These are phyloP conservation scores for Xerocomus amazonicus DNA, from an alignment of 1,284 basidiomycete species.

Conservation along the genomic window DNA sequence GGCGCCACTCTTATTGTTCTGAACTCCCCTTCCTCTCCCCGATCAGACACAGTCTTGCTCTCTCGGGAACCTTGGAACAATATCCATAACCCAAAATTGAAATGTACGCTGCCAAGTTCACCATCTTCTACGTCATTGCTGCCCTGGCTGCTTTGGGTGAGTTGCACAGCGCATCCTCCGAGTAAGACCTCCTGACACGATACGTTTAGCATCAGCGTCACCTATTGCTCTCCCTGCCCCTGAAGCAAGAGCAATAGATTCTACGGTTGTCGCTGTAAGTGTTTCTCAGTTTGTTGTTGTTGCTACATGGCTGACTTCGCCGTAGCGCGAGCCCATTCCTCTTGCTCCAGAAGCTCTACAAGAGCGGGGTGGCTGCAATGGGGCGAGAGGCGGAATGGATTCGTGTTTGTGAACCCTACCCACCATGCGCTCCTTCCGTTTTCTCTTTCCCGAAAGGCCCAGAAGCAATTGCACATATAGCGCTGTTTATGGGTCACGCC, in stretches of 20 bases:
- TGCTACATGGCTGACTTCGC: too few relatives aligned
- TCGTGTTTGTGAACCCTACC: slow-evolving; percentile 9
- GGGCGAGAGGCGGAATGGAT: background rate
- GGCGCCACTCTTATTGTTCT: slow-evolving; percentile 33
- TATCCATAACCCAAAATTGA: slow-evolving; percentile 24
- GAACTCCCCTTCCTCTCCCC: slow-evolving; percentile 4
- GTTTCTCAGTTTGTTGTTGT: background rate
- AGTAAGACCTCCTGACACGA: slow-evolving; percentile 1
- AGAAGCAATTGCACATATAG: background rate
- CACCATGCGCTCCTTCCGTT: background rate
- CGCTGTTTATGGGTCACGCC: slow-evolving; percentile 1
- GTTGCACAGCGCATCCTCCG: slow-evolving; percentile 2
- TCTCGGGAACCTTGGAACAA: slow-evolving; percentile 22
- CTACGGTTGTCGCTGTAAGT: slow-evolving; percentile 18
- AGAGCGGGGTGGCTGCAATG: slow-evolving; percentile 8
- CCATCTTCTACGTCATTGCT: slow-evolving; percentile 29
- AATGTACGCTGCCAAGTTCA: slow-evolving; percentile 28
- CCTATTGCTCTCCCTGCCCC: slow-evolving; percentile 24
- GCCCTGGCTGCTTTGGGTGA: slow-evolving; percentile 23
- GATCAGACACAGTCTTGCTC: background rate
- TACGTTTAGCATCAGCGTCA: slow-evolving; percentile 21
- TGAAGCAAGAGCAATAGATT: background rate
- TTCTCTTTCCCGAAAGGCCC: background rate
- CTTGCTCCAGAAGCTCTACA: slow-evolving; percentile 11
- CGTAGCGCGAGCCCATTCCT: slow-evolving; percentile 22